Evolutionary conservation across 768 basidiomycete species (phyloP).

Genomic region (Trametes gibbosa): DNA sequence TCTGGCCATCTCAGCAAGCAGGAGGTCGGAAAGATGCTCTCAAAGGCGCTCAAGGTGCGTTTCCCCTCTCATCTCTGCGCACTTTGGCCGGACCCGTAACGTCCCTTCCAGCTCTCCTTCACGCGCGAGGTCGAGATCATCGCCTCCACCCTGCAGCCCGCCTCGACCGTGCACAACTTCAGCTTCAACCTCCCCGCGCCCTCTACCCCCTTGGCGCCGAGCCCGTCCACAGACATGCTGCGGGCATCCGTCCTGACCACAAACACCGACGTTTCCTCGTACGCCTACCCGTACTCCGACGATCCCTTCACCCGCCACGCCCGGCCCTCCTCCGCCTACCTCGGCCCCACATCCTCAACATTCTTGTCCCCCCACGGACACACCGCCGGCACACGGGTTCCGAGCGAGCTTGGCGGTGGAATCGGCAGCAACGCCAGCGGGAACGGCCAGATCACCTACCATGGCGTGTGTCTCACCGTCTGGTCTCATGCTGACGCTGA

Average conservation of each 20-base stretch:
- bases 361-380: conserved; percentile 43
- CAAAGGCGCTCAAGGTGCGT: conserved; percentile 83
- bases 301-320: conserved; percentile 65
- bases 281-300: conserved; percentile 70
- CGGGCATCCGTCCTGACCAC: conserved; percentile 72
- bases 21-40: conserved; percentile 87
- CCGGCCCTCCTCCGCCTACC: conserved; percentile 75
- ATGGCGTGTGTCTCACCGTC: conserved; percentile 91
- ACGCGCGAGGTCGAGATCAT: conserved; percentile 92
- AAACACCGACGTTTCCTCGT: conserved; percentile 56
- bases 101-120: conserved; percentile 68
- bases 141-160: conserved; percentile 91
- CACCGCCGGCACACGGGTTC: conserved; percentile 20
- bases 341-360: conserved; percentile 55
- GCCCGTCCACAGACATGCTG: conserved; percentile 66
- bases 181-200: conserved; percentile 83
- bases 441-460: conserved; percentile 59
- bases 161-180: conserved; percentile 90
- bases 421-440: conserved; percentile 31
- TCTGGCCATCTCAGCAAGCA: conserved; percentile 80
- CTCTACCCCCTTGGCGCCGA: conserved; percentile 72
- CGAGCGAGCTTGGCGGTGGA: conserved; percentile 26
- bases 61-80: neutral
- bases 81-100: conserved; percentile 1
- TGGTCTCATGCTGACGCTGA: conserved; percentile 95